A percentile compares a stretch with the other conserved stretches of the same genome.
Evolutionary conservation across 768 basidiomycete species (phyloP).

Genomic region (Panaeolus papilionaceus): DNA sequence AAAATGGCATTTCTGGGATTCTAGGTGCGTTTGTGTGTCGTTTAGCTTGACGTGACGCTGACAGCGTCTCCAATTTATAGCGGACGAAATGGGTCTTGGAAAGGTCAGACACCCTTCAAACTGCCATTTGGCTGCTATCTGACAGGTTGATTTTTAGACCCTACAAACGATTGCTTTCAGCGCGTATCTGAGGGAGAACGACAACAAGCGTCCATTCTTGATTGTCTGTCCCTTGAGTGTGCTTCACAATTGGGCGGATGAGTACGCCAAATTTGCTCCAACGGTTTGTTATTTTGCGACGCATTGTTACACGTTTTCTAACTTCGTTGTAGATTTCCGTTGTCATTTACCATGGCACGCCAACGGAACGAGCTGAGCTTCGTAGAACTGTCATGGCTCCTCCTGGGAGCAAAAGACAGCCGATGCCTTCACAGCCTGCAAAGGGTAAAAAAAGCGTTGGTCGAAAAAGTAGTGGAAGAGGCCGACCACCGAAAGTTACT

Average conservation of each 20-base stretch:
- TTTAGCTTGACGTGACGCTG: not conserved
- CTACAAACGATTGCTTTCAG: conserved; percentile 95
- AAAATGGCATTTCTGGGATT: conserved; percentile 86
- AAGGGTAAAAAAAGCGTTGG: conserved; percentile 25
- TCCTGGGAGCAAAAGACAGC: conserved; percentile 25
- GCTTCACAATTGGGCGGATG: conserved; percentile 88
- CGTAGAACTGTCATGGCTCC: conserved; percentile 64
- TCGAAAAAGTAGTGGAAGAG: conserved; percentile 16
- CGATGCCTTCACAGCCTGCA: conserved; percentile 17
- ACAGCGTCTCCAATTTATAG: conserved; percentile 38
- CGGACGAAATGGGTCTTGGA: conserved; percentile 96
- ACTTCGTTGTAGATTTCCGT: conserved; percentile 70
- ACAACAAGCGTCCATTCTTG: conserved; percentile 77
- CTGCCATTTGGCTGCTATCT: not conserved
- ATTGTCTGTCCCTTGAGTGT: conserved; percentile 95
- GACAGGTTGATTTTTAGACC: conserved; percentile 56
- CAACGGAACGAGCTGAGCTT: conserved; percentile 80
- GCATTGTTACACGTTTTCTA: not conserved
- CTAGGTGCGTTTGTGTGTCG: conserved; percentile 53
- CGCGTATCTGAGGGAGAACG: conserved; percentile 82
- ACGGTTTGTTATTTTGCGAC: conserved; percentile 46
- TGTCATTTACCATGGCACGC: conserved; percentile 89
- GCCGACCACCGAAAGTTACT: conserved; percentile 15
- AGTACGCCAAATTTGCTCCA: conserved; percentile 87
- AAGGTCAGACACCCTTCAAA: conserved; percentile 52